These are phyloP conservation scores for Fusarium setosum DNA, from an alignment of 2,329 filamentous ascomycete species.

Conservation along the genomic window DNA sequence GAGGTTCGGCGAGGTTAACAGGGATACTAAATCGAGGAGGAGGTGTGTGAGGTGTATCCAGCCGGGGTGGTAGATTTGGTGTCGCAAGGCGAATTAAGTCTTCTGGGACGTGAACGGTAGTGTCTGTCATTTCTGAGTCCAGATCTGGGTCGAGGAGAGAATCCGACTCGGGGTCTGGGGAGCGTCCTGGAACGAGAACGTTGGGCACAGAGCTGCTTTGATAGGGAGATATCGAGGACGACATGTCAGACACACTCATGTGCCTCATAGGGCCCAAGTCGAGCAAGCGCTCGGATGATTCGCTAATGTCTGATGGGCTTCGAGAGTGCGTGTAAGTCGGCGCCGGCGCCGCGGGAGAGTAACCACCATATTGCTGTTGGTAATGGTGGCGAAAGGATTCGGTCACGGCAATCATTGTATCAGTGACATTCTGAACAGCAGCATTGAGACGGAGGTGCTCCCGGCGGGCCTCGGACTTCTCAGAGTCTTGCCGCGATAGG, in stretches of 20 bases:
- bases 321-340: conserved; percentile 38
- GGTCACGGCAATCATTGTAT: conserved; percentile 42
- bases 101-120: conserved; percentile 12
- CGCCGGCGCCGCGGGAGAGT: conserved; percentile 31
- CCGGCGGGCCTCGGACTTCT: conserved; percentile 37
- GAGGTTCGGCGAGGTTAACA: conserved; percentile 13
- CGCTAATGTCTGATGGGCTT: conserved; percentile 36
- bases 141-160: conserved; percentile 30
- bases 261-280: conserved; percentile 30
- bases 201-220: conserved; percentile 14
- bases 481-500: conserved; percentile 30
- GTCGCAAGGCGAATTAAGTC: conserved; percentile 42
- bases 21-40: conserved; percentile 20
- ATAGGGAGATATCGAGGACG: conserved; percentile 29
- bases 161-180: conserved; percentile 23
- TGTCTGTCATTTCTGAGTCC: conserved; percentile 25
- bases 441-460: conserved; percentile 26
- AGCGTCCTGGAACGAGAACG: conserved; percentile 11
- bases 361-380: conserved; percentile 25
- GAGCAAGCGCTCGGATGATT: conserved; percentile 33
- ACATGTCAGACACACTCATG: conserved; percentile 33
- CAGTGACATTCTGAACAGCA: conserved; percentile 34
- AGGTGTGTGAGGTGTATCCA: conserved; percentile 39
- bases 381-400: conserved; percentile 42
- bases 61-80: conserved; percentile 38